Conservation (phyloP, 805 yeast genomes). For the Lipomyces yamanashiensis region DNA sequence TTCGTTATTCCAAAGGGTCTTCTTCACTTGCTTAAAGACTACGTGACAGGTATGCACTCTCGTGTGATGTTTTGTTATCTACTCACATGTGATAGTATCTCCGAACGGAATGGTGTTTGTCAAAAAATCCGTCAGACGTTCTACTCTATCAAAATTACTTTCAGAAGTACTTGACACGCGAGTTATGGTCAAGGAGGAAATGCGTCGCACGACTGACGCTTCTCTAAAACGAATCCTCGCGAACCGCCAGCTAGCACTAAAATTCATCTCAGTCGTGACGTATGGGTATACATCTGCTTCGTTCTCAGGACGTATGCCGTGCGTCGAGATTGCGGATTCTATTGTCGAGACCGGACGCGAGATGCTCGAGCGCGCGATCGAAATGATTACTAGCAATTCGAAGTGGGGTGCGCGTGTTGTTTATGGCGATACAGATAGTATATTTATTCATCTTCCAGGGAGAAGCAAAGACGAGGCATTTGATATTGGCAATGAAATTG, state of each 20-base stretch:
- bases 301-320: slow-evolving; percentile 96
- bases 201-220: slow-evolving; percentile 51
- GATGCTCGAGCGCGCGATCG: slow-evolving; percentile 66
- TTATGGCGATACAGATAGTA: slow-evolving; percentile 95
- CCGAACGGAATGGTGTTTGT: slow-evolving; percentile 89
- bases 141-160: slow-evolving; percentile 81
- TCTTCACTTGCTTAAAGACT: slow-evolving; percentile 55
- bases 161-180: slow-evolving; percentile 81
- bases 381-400: slow-evolving; percentile 61
- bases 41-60: slow-evolving; percentile 49
- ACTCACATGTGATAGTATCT: slow-evolving; percentile 51
- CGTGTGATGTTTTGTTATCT: background rate
- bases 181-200: slow-evolving; percentile 74
- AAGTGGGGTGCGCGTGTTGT: slow-evolving; percentile 90
- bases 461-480: slow-evolving; percentile 78
- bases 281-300: slow-evolving; percentile 96
- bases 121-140: slow-evolving; percentile 65
- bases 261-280: slow-evolving; percentile 90
- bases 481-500: slow-evolving; percentile 70
- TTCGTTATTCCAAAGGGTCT: slow-evolving; percentile 63
- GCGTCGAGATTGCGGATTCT: slow-evolving; percentile 92
- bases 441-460: slow-evolving; percentile 90
- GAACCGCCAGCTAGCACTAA: slow-evolving; percentile 83
- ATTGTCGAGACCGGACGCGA: slow-evolving; percentile 92
- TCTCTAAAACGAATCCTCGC: slow-evolving; percentile 58